These are phyloP conservation scores for Podaxis sp. DNA, from an alignment of 768 basidiomycete species.

Conservation along the genomic window DNA sequence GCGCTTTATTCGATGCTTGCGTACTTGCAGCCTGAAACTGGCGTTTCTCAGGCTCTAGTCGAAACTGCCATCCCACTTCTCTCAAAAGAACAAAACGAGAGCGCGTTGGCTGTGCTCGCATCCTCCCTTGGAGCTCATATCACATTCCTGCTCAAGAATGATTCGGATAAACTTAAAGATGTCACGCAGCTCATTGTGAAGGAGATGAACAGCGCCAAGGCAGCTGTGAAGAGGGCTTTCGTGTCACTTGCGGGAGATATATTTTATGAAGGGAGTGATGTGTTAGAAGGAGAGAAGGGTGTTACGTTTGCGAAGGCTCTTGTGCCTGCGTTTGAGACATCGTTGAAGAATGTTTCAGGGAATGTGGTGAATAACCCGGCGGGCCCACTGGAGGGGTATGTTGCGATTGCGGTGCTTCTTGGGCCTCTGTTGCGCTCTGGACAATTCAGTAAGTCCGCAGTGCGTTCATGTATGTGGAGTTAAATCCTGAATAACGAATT, in stretches of 20 bases:
- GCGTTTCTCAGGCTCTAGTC: constrained; percentile 45
- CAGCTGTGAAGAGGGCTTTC: constrained; percentile 57
- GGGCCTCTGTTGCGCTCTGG: constrained; percentile 54
- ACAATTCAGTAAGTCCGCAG: constrained; percentile 46
- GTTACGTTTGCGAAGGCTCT: constrained; percentile 53
- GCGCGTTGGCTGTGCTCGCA: constrained; percentile 53
- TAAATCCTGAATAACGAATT: constrained; percentile 5
- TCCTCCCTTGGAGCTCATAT: constrained; percentile 62
- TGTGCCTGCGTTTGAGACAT: constrained; percentile 63
- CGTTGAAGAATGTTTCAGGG: constrained; percentile 61
- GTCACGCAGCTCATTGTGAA: constrained; percentile 54
- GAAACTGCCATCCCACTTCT: constrained; percentile 40
- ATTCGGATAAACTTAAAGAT: constrained; percentile 40
- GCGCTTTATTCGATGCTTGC: constrained; percentile 80
- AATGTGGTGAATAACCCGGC: constrained; percentile 59
- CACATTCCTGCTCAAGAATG: constrained; percentile 46
- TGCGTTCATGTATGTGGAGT: constrained; percentile 10
- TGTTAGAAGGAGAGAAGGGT: constrained; percentile 41
- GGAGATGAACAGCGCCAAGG: constrained; percentile 72
- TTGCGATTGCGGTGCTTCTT: constrained; percentile 67
- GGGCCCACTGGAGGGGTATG: constrained; percentile 84
- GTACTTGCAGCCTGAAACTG: constrained; percentile 44
- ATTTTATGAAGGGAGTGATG: constrained; percentile 49
- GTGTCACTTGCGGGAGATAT: constrained; percentile 57
- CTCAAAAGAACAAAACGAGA: constrained; percentile 80